phyloP scores from a whole-genome alignment of 2,329 filamentous ascomycete genomes.

The Arthrinium phaeospermum region DNA sequence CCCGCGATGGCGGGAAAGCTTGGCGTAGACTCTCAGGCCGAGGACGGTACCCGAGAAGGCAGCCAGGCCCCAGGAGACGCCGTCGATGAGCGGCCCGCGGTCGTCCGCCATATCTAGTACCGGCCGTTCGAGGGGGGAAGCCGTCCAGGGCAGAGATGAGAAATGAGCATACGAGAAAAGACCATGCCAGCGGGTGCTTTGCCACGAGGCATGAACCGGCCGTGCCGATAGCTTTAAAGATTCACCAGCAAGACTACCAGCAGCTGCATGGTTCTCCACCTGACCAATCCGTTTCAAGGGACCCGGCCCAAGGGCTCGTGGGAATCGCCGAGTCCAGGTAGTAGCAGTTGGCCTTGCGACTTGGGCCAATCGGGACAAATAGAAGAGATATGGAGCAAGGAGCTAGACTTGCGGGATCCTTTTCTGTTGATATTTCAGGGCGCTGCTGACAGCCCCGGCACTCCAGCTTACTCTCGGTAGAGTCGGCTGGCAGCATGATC shows the following conservation, averaged over 20 bases:
- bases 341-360: not conserved
- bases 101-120: not conserved
- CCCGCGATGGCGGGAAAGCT: constrained; percentile 9
- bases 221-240: not conserved
- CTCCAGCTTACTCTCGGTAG: too few relatives aligned
- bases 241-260: not conserved
- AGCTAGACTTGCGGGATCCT: not conserved
- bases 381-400: not conserved
- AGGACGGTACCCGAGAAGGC: constrained; percentile 9
- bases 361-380: not conserved
- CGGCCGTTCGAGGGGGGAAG: not conserved
- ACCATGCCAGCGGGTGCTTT: not conserved
- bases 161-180: not conserved
- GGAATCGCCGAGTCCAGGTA: not conserved
- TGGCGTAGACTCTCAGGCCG: constrained; percentile 20
- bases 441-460: too few relatives aligned
- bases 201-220: not conserved
- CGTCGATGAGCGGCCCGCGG: constrained; percentile 19
- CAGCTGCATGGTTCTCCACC: not conserved
- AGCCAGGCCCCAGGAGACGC: constrained; percentile 20
- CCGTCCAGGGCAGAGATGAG: not conserved
- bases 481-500: not conserved
- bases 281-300: not conserved
- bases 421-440: not conserved
- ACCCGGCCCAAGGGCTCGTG: not conserved